Base-by-base conservation (phyloP, 2,329 filamentous ascomycete genomes). In the Didymella lethalis region DNA sequence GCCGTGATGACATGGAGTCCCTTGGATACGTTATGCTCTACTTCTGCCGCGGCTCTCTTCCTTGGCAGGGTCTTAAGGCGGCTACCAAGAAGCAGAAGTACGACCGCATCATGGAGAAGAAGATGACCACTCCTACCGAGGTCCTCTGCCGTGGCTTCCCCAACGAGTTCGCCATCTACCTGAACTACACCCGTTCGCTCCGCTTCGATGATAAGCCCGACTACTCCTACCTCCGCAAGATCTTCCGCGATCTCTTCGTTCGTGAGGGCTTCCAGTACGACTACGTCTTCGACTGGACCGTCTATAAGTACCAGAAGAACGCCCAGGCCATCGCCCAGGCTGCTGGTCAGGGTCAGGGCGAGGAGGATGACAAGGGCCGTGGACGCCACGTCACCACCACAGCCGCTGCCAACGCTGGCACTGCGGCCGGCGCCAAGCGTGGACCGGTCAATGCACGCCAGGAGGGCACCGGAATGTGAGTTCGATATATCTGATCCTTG, bases 21-120 rank as follows among this genome's bases (percentile, higher is more conserved):
- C 87, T 99, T 49, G 95, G 95, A 73, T 98, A 99, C 73, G 95
- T 99, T 75, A 98, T 99, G 93, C 90, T 99, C 64, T 99, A 99
- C 86, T 99, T 99, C 85, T 98, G 94, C 86, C 94, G 95, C 81
- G 95, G 95, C 64, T 97, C 93, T 65, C 92, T 99, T 57, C 95
- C 95, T 63, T 99, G 95, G 95, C 95, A 99, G 84, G 95, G 95
- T 57, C 86, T 97, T 54, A 97, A 97, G 88, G 94, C 94, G 83
- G 94, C 94, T 71, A 97, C 93, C 68, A 97, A 97, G 89, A 97
- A 97, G 89, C 94, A 98, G 84, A 99, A 99, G 85, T 98, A 99
- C 78, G 95, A 99, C 82, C 89, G 94, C 67, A 99, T 99, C 83
- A 98, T 98, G 94, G 95, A 99, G 86, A 99, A 99, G 90, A 99